Percentiles rank a stretch among this genome's conserved stretches.
Evolutionary conservation across 139 green algal species (phyloP).

Genomic region (Zygnema circumcarinatum): DNA sequence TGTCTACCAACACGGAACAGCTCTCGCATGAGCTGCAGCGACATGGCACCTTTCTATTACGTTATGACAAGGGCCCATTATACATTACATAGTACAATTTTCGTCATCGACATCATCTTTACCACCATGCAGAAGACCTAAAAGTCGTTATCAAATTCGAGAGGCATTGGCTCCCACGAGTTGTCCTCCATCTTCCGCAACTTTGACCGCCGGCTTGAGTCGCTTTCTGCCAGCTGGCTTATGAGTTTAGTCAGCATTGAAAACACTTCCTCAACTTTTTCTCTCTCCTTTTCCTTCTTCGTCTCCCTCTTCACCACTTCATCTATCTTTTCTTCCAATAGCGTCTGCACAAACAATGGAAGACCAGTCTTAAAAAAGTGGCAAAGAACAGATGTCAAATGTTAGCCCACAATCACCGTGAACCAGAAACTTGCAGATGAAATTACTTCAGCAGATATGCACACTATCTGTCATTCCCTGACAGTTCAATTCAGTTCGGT

Average conservation of each 20-base stretch:
- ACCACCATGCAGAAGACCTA: too few species aligned
- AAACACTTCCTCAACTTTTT: background rate
- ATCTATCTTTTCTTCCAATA: background rate
- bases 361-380: background rate
- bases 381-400: too few species aligned
- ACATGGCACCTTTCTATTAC: too few species aligned
- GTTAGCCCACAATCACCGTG: background rate
- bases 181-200: background rate
- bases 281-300: background rate
- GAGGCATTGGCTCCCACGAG: background rate
- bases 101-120: too few species aligned
- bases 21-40: too few species aligned
- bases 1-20: too few species aligned
- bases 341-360: background rate
- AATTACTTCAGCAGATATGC: background rate
- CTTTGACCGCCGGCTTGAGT: background rate
- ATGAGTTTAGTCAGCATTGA: background rate
- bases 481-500: too few species aligned
- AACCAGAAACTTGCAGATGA: background rate
- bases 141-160: too few species aligned
- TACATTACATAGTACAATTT: too few species aligned
- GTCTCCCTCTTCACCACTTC: background rate
- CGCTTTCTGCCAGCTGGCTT: background rate
- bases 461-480: too few species aligned
- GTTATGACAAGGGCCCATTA: too few species aligned